These are phyloP conservation scores for Mycena sp. DNA, from an alignment of 1,284 basidiomycete species.

Conservation along the genomic window DNA sequence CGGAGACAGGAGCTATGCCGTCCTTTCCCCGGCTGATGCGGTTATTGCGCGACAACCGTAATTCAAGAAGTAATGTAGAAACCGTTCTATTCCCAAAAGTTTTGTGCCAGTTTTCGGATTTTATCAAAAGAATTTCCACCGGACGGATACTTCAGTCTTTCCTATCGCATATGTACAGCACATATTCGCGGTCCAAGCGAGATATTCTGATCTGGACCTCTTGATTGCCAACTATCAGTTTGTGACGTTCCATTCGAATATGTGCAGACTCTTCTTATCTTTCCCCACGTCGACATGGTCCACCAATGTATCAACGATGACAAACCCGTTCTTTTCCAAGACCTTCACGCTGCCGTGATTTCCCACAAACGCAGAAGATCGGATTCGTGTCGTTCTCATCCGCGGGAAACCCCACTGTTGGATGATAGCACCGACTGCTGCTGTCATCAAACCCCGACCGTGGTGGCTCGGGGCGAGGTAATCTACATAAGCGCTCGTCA, in stretches of 20 bases:
- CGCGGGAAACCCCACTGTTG: constrained; percentile 64
- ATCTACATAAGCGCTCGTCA: constrained; percentile 46
- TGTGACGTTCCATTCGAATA: constrained; percentile 15
- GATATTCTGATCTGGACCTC: too few species aligned
- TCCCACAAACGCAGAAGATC: constrained; percentile 53
- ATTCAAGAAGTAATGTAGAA: constrained; percentile 12
- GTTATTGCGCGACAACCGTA: too few species aligned
- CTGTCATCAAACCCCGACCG: constrained; percentile 72
- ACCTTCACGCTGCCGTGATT: constrained; percentile 68
- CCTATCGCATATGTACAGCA: too few species aligned
- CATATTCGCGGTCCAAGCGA: too few species aligned
- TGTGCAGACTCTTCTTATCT: not conserved
- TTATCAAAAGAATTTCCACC: too few species aligned
- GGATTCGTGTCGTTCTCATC: constrained; percentile 60
- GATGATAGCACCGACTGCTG: constrained; percentile 60
- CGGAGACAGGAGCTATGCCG: too few species aligned
- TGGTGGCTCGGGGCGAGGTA: constrained; percentile 66
- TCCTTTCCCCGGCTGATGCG: too few species aligned
- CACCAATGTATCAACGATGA: not conserved
- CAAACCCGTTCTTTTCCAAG: constrained; percentile 69
- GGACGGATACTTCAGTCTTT: too few species aligned
- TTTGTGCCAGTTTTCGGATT: not conserved
- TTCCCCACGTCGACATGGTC: constrained; percentile 5
- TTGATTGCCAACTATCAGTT: too few species aligned
- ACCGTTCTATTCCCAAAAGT: not conserved